phyloP scores from a whole-genome alignment of 768 basidiomycete genomes.

The Candolleomyces eurysporus region DNA sequence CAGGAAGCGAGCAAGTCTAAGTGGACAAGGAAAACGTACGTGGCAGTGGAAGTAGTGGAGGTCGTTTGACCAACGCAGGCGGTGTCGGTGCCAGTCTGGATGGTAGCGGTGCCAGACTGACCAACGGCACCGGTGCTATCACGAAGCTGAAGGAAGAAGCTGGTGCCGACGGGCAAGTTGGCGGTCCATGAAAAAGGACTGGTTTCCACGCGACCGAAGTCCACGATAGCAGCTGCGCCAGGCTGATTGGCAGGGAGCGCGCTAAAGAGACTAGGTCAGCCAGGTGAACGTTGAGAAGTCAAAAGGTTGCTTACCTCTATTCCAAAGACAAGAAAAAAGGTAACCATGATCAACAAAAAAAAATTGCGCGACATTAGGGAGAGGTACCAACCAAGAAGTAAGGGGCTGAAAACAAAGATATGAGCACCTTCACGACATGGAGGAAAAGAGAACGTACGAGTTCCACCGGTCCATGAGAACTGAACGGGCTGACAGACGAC shows the following conservation, averaged over 20 bases:
- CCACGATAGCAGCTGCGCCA: slow-evolving; percentile 18
- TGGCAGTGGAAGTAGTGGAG: background rate
- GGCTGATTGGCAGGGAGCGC: slow-evolving; percentile 24
- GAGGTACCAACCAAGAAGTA: slow-evolving; percentile 26
- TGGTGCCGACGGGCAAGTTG: slow-evolving; percentile 19
- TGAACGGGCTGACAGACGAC: slow-evolving; percentile 23
- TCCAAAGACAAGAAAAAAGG: background rate
- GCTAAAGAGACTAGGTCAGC: slow-evolving; percentile 11
- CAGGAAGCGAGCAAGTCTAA: background rate
- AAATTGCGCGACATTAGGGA: background rate
- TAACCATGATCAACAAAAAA: background rate
- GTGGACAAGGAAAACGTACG: background rate
- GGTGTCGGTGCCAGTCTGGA: slow-evolving; percentile 18
- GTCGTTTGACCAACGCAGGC: slow-evolving; percentile 17
- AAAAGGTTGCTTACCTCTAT: slow-evolving; percentile 14
- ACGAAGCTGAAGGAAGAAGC: slow-evolving; percentile 21
- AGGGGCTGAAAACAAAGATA: slow-evolving; percentile 15
- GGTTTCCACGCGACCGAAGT: slow-evolving; percentile 16
- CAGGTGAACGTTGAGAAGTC: background rate
- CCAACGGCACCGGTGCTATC: slow-evolving; percentile 22
- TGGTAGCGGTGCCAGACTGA: slow-evolving; percentile 24
- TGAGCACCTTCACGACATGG: background rate
- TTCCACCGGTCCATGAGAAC: slow-evolving; percentile 25
- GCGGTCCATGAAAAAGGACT: slow-evolving; percentile 25
- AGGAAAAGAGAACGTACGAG: slow-evolving; percentile 12